phyloP scores from a whole-genome alignment of 768 basidiomycete genomes.

The Amanita rimosa region DNA sequence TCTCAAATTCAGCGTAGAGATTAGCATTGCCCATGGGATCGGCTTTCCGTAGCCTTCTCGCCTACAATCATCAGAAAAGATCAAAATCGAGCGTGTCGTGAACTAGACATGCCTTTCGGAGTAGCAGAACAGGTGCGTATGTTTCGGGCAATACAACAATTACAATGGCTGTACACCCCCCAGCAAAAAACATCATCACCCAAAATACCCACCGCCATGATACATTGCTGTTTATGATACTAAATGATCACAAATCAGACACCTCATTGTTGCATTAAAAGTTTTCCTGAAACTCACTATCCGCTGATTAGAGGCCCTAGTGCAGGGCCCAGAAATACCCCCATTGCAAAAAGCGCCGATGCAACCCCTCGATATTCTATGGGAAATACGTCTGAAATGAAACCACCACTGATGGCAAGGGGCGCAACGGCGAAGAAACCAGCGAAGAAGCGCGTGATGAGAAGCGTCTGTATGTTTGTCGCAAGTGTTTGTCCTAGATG shows the following conservation, averaged over 20 bases:
- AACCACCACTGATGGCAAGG: slow-evolving; percentile 46
- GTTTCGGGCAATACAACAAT: slow-evolving; percentile 51
- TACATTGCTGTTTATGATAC: too few relatives aligned
- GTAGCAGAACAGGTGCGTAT: slow-evolving; percentile 51
- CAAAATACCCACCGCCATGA: too few relatives aligned
- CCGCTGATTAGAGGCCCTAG: slow-evolving; percentile 54
- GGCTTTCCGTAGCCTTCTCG: too few relatives aligned
- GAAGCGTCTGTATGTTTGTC: slow-evolving; percentile 42
- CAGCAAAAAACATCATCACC: too few relatives aligned
- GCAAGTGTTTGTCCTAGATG: slow-evolving; percentile 32
- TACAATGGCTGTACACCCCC: too few relatives aligned
- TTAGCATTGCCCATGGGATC: slow-evolving; percentile 29
- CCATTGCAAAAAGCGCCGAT: slow-evolving; percentile 42
- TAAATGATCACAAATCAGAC: slow-evolving; percentile 9
- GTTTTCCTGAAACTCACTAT: slow-evolving; percentile 41
- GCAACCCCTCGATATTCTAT: slow-evolving; percentile 41
- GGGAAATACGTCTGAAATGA: slow-evolving; percentile 50
- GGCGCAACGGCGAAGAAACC: slow-evolving; percentile 53
- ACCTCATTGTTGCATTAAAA: not conserved
- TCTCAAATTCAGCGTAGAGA: slow-evolving; percentile 48
- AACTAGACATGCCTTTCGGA: slow-evolving; percentile 26
- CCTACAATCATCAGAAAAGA: too few relatives aligned
- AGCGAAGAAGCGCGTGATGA: slow-evolving; percentile 56
- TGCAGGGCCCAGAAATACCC: slow-evolving; percentile 53
- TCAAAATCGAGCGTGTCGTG: too few relatives aligned